Percentiles rank a stretch among this genome's conserved stretches.
phyloP scores from a whole-genome alignment of 768 basidiomycete species.

The Tephrocybe sp. region DNA sequence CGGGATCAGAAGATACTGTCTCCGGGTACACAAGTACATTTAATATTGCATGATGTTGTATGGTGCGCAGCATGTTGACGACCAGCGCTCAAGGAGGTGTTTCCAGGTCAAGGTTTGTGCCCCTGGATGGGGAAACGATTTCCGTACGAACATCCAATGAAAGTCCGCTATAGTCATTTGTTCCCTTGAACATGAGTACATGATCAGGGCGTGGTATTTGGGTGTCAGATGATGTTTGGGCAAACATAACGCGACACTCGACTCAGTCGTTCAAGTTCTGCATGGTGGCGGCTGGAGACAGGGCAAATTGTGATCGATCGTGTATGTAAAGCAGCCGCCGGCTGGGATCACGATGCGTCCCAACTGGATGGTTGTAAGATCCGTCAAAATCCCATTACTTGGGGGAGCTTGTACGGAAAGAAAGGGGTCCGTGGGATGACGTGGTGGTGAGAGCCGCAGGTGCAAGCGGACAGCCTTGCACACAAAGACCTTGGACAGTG shows the following conservation, averaged over 20 bases:
- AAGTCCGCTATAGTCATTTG: constrained; percentile 1
- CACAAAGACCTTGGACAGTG: constrained; percentile 6
- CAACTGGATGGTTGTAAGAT: constrained; percentile 4
- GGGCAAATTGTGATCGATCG: background rate
- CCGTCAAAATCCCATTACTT: background rate
- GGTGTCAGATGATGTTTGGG: constrained; percentile 2
- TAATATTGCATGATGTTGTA: too few species aligned
- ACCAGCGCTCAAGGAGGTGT: too few species aligned
- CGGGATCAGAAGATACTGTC: too few species aligned
- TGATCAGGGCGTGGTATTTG: background rate
- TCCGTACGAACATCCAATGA: background rate
- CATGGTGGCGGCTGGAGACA: background rate
- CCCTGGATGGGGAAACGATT: constrained; percentile 3
- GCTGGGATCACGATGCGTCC: background rate
- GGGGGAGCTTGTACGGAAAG: constrained; percentile 2
- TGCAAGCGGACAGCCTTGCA: background rate
- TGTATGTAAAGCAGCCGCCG: constrained; percentile 1
- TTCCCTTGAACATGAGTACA: background rate
- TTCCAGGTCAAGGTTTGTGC: background rate
- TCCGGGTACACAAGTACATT: too few species aligned
- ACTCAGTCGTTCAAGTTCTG: background rate
- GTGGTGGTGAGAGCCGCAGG: constrained; percentile 6
- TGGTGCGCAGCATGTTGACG: too few species aligned
- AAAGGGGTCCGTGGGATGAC: constrained; percentile 7
- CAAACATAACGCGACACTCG: background rate